phyloP scores from a whole-genome alignment of 2,329 filamentous ascomycete species.

The Exophiala lecanii-corni region DNA sequence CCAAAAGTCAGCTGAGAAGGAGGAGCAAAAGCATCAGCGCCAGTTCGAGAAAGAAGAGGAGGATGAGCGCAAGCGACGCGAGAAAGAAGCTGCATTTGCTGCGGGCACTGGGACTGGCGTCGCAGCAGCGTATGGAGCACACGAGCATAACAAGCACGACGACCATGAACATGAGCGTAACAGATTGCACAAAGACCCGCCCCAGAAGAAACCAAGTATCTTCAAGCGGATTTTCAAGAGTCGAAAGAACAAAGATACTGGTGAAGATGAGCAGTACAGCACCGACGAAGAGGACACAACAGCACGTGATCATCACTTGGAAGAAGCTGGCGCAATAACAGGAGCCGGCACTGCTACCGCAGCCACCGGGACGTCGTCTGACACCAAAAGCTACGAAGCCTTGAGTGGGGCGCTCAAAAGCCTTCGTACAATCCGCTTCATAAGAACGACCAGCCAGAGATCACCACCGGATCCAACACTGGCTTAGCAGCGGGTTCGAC shows the following conservation, averaged over 20 bases:
- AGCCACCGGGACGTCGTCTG: slow-evolving; percentile 1
- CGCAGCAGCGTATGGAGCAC: slow-evolving; percentile 12
- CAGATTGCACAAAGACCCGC: slow-evolving; percentile 18
- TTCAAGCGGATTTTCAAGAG: slow-evolving; percentile 26
- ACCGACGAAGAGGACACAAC: slow-evolving; percentile 21
- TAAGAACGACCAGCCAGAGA: slow-evolving; percentile 9
- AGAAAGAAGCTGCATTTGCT: slow-evolving; percentile 16
- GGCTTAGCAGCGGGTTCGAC: background rate
- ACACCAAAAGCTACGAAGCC: slow-evolving; percentile 8
- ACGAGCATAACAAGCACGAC: slow-evolving; percentile 12
- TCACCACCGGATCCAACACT: background rate
- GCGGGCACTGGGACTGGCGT: slow-evolving; percentile 10
- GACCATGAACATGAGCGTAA: slow-evolving; percentile 13
- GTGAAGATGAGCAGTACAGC: slow-evolving; percentile 25
- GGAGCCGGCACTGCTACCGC: slow-evolving; percentile 6
- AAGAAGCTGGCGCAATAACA: slow-evolving; percentile 4
- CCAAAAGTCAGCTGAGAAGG: too few species aligned
- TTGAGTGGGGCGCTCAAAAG: slow-evolving; percentile 15
- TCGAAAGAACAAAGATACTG: slow-evolving; percentile 27
- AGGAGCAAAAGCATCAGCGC: slow-evolving; percentile 11
- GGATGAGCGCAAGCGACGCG: slow-evolving; percentile 8
- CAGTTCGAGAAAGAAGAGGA: slow-evolving; percentile 11
- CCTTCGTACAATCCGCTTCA: slow-evolving; percentile 22
- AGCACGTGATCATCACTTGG: slow-evolving; percentile 6
- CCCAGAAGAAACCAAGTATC: slow-evolving; percentile 24